Conservation (phyloP, 495 filamentous ascomycete genomes). For the Lophiostoma macrostomum region DNA sequence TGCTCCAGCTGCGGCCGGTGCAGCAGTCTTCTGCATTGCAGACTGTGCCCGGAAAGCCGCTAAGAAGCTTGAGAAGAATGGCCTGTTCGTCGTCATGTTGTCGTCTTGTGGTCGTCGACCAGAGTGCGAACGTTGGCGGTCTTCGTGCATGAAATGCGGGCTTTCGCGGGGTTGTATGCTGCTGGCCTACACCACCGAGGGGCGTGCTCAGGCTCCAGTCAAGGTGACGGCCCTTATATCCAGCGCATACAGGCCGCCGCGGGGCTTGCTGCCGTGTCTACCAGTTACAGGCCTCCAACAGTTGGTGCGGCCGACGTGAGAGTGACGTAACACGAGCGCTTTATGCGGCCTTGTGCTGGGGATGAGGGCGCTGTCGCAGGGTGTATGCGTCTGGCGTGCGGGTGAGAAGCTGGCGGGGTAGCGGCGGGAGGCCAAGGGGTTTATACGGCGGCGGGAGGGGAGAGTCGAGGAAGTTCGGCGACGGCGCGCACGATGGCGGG, state of each 20-base stretch:
- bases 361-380: neutral
- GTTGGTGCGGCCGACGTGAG: neutral
- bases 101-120: neutral
- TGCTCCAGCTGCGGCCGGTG: constrained; percentile 38
- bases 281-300: neutral
- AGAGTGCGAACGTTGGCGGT: constrained; percentile 1
- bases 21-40: constrained; percentile 44
- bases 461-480: constrained; percentile 13
- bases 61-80: constrained; percentile 83
- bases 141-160: constrained; percentile 19
- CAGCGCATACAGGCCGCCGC: constrained; percentile 4
- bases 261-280: neutral
- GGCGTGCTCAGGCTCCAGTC: constrained; percentile 6
- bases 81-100: constrained; percentile 69
- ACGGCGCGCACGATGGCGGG: neutral
- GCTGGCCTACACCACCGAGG: neutral
- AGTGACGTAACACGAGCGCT: constrained; percentile 14
- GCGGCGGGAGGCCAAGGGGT: neutral
- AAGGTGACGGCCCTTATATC: neutral
- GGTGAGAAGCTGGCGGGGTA: neutral
- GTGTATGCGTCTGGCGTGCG: neutral
- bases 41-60: constrained; percentile 68
- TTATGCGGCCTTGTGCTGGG: neutral
- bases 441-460: constrained; percentile 9
- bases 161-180: neutral